Percentiles rank a stretch among this genome's conserved stretches.
Evolutionary conservation across 148 eudicot genomes (phyloP).

Genomic region (Rheum nobile): DNA sequence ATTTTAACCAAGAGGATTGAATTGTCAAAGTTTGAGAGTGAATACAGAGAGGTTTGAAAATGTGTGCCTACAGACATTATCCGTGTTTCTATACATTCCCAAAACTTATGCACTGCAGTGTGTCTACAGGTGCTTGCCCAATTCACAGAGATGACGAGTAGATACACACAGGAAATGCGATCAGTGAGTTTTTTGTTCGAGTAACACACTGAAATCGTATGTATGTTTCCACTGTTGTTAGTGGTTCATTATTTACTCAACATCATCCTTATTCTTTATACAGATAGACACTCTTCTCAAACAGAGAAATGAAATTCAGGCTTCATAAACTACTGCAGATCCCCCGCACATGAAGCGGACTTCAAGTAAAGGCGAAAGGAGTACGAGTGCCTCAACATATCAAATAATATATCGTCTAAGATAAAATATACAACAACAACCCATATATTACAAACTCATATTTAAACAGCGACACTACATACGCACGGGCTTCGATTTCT

Average conservation of each 20-base stretch:
- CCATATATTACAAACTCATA: no score
- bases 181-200: constrained; percentile 35
- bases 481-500: no score
- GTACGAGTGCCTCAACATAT: constrained; percentile 29
- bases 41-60: constrained; percentile 67
- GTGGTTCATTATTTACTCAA: not conserved
- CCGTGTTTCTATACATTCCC: constrained; percentile 5
- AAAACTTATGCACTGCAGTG: constrained; percentile 5
- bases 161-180: constrained; percentile 87
- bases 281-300: constrained; percentile 83
- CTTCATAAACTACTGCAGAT: constrained; percentile 40
- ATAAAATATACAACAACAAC: no score
- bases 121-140: constrained; percentile 57
- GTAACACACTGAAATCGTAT: not conserved
- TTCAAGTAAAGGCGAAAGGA: constrained; percentile 50
- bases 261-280: constrained; percentile 8
- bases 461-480: no score
- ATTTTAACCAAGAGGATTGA: constrained; percentile 73
- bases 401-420: no score
- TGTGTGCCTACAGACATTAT: not conserved
- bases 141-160: constrained; percentile 84
- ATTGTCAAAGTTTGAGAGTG: constrained; percentile 79
- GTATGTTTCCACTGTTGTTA: no score
- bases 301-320: constrained; percentile 68
- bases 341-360: constrained; percentile 50